These are phyloP conservation scores for Draba incana DNA, from an alignment of 345 rosid species.

Conservation along the genomic window DNA sequence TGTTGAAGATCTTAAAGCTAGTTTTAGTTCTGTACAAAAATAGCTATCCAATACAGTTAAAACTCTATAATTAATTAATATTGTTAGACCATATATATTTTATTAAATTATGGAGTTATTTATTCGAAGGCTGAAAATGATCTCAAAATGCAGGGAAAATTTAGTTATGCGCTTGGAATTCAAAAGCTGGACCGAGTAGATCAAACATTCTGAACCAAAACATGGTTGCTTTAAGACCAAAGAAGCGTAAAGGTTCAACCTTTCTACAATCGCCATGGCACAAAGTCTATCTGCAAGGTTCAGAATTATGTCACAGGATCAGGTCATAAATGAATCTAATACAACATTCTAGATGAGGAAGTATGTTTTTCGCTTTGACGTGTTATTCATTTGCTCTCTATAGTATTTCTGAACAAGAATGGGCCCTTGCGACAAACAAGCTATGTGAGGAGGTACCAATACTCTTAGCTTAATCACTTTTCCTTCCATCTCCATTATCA, in stretches of 20 bases:
- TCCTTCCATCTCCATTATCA: neutral
- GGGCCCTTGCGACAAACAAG: conserved; percentile 20
- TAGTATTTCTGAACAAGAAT: conserved; percentile 37
- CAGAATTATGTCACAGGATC: conserved; percentile 1
- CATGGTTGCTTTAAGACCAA: conserved; percentile 16
- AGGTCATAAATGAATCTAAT: conserved; percentile 15
- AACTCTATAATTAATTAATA: too few relatives aligned
- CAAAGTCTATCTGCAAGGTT: conserved; percentile 8
- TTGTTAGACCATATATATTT: too few relatives aligned
- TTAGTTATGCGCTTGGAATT: neutral
- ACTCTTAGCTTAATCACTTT: neutral
- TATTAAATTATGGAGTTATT: too few relatives aligned
- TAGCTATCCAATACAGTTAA: too few relatives aligned
- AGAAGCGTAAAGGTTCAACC: conserved; percentile 28
- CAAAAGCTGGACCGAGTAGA: neutral
- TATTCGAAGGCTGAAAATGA: too few relatives aligned
- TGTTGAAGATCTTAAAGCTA: neutral
- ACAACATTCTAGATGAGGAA: neutral
- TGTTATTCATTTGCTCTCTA: conserved; percentile 1
- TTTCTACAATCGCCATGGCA: conserved; percentile 24
- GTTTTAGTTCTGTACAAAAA: neutral
- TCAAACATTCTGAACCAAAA: conserved; percentile 9
- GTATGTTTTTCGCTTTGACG: neutral
- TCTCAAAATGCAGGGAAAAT: neutral
- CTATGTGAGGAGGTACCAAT: conserved; percentile 31